phyloP scores from a whole-genome alignment of 495 filamentous ascomycete genomes.

The Jackrogersella minutella region DNA sequence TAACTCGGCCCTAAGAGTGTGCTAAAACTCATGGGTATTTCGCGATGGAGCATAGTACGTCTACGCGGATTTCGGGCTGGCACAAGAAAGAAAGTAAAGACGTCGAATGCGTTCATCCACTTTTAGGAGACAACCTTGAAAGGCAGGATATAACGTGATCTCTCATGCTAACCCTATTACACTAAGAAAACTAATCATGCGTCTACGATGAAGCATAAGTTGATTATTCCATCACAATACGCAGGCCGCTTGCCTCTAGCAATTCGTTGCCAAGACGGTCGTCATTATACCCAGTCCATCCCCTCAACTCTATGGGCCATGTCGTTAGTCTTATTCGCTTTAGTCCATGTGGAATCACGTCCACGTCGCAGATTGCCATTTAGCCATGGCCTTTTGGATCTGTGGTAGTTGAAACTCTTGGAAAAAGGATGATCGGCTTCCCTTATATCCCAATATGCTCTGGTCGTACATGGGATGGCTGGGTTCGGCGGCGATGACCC shows the following conservation, averaged over 20 bases:
- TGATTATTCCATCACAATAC: too few species aligned
- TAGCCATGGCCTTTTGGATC: constrained; percentile 3
- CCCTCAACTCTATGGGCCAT: not conserved
- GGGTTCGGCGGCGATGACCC: constrained; percentile 27
- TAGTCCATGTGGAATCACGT: not conserved
- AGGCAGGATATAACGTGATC: too few species aligned
- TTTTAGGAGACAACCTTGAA: too few species aligned
- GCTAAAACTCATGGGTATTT: too few species aligned
- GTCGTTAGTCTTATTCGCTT: not conserved
- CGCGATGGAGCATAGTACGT: not conserved
- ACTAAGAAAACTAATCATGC: not conserved
- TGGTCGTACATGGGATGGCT: constrained; percentile 13
- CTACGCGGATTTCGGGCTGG: not conserved
- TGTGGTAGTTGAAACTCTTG: constrained; percentile 12
- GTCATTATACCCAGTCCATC: too few species aligned
- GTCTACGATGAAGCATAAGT: not conserved
- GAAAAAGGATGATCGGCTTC: constrained; percentile 16
- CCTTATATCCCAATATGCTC: constrained; percentile 21
- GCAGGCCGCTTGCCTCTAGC: too few species aligned
- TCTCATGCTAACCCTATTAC: not conserved
- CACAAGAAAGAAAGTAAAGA: too few species aligned
- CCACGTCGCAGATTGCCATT: not conserved
- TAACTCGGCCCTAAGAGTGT: too few species aligned
- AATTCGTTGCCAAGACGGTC: too few species aligned
- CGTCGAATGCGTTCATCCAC: too few species aligned